Conservation (phyloP, 2,329 filamentous ascomycete species). For the Tolypocladium paradoxum region DNA sequence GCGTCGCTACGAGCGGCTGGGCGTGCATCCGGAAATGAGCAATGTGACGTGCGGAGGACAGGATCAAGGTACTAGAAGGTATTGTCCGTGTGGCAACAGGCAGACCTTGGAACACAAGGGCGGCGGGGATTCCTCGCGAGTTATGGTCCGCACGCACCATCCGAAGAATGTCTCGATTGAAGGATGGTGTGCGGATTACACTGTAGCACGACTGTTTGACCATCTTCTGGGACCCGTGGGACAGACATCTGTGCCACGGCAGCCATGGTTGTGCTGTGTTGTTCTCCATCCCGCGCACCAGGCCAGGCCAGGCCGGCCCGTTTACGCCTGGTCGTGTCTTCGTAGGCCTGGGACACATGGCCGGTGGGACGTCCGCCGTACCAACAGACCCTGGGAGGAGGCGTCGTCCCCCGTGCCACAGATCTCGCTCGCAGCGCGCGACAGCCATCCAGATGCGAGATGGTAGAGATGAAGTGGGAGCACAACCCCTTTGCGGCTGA, state of each 20-base stretch:
- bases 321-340: background rate
- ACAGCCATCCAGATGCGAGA: background rate
- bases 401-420: background rate
- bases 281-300: background rate
- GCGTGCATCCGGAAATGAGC: background rate
- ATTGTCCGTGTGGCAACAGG: background rate
- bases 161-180: constrained; percentile 1
- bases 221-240: background rate
- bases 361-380: too few species aligned
- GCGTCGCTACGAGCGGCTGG: background rate
- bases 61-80: background rate
- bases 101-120: background rate
- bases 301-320: background rate
- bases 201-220: background rate
- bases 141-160: background rate
- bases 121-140: background rate
- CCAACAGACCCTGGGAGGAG: background rate
- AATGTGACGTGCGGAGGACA: background rate
- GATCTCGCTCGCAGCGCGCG: background rate
- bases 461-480: background rate
- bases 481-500: background rate
- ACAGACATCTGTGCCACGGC: background rate
- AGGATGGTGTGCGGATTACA: background rate
- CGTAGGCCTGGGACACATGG: too few species aligned
- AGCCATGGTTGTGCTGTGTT: background rate